These are phyloP conservation scores for Boletus eberwhitei DNA, from an alignment of 768 basidiomycete genomes.

Conservation along the genomic window DNA sequence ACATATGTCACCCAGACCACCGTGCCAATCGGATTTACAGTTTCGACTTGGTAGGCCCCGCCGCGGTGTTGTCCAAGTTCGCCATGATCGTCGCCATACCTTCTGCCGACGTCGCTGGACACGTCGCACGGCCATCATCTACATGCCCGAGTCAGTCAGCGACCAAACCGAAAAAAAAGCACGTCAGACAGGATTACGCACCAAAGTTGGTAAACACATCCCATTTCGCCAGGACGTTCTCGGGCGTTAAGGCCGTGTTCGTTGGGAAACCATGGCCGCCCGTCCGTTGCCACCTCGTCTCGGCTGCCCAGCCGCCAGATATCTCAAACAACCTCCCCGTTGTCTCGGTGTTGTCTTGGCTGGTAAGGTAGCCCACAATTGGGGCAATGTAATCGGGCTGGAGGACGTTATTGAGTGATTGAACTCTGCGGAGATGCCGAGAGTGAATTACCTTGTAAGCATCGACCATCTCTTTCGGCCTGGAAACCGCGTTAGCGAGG, in stretches of 20 bases:
- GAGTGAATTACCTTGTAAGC: slow-evolving; percentile 66
- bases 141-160: background rate
- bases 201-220: slow-evolving; percentile 79
- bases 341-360: slow-evolving; percentile 72
- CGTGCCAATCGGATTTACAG: slow-evolving; percentile 34
- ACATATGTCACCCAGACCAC: background rate
- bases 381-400: slow-evolving; percentile 92
- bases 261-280: slow-evolving; percentile 87
- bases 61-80: slow-evolving; percentile 46
- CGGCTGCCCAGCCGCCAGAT: slow-evolving; percentile 86
- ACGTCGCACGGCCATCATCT: slow-evolving; percentile 81
- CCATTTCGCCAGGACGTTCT: slow-evolving; percentile 81
- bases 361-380: slow-evolving; percentile 84
- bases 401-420: background rate
- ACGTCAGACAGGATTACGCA: slow-evolving; percentile 33
- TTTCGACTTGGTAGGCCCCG: slow-evolving; percentile 45
- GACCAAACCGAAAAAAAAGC: too few relatives aligned
- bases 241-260: slow-evolving; percentile 69
- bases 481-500: slow-evolving; percentile 20
- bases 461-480: slow-evolving; percentile 83
- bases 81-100: slow-evolving; percentile 71
- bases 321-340: slow-evolving; percentile 83
- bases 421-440: background rate
- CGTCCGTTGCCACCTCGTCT: slow-evolving; percentile 90
- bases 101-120: slow-evolving; percentile 74